These are phyloP conservation scores for Vinca major DNA, from an alignment of 305 asterid species.

Conservation along the genomic window DNA sequence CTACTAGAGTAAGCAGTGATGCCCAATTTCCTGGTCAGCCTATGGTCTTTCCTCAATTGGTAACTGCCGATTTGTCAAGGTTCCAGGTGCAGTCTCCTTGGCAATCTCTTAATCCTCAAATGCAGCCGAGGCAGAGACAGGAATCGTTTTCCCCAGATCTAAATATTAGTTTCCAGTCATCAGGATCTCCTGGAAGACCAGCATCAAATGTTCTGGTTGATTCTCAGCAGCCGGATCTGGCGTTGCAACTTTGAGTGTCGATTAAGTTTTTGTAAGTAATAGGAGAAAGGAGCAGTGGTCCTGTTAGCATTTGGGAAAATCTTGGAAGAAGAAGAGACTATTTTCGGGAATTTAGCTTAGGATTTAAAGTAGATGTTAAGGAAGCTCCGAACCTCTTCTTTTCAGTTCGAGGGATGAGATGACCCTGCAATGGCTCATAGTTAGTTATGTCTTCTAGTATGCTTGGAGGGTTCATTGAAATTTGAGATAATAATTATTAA, in stretches of 20 bases:
- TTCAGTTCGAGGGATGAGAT: background rate
- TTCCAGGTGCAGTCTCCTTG: constrained; percentile 61
- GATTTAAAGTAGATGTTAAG: constrained; percentile 7
- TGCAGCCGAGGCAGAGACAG: constrained; percentile 57
- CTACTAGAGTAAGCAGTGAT: constrained; percentile 39
- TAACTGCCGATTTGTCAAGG: constrained; percentile 63
- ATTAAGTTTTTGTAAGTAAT: background rate
- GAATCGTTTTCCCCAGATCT: constrained; percentile 80
- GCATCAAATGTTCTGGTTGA: constrained; percentile 71
- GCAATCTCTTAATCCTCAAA: constrained; percentile 45
- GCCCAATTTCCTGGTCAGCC: constrained; percentile 51
- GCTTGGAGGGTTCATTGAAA: too few species aligned
- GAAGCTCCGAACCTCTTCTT: too few species aligned
- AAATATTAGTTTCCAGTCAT: constrained; percentile 75
- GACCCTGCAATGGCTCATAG: background rate
- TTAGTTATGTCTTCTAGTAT: too few species aligned
- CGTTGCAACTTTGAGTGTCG: constrained; percentile 68
- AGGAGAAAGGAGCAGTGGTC: background rate
- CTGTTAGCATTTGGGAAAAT: background rate
- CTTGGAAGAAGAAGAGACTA: background rate
- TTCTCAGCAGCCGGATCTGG: constrained; percentile 99
- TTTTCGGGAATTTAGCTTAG: constrained; percentile 7
- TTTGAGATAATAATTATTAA: too few species aligned
- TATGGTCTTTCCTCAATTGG: constrained; percentile 54
- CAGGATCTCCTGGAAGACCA: constrained; percentile 81